Evolutionary conservation across 345 rosid genomes (phyloP).

Genomic region (Laguncularia racemosa): DNA sequence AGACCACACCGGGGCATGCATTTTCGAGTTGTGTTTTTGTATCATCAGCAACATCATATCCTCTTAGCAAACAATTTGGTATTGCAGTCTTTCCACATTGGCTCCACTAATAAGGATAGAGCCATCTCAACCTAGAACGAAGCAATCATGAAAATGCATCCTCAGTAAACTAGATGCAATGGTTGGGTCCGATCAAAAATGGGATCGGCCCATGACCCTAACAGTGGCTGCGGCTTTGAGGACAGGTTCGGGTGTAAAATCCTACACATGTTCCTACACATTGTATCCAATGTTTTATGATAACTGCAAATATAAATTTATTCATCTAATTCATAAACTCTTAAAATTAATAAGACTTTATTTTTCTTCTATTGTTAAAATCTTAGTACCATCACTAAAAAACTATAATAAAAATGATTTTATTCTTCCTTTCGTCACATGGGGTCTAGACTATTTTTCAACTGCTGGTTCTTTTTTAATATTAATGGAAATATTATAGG

Average conservation of each 20-base stretch:
- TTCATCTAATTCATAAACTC: too few relatives aligned
- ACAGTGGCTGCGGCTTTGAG: slow-evolving; percentile 32
- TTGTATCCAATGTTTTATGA: too few relatives aligned
- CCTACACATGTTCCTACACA: slow-evolving; percentile 32
- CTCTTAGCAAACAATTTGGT: slow-evolving; percentile 25
- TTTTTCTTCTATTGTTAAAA: too few relatives aligned
- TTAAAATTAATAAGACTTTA: too few relatives aligned
- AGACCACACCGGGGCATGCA: slow-evolving; percentile 44
- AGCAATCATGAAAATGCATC: slow-evolving; percentile 52
- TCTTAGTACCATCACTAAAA: too few relatives aligned
- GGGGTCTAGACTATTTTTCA: too few relatives aligned
- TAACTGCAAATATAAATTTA: too few relatives aligned
- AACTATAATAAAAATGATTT: too few relatives aligned
- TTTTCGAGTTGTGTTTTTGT: slow-evolving; percentile 48
- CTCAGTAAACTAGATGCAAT: slow-evolving; percentile 42
- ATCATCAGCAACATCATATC: slow-evolving; percentile 41
- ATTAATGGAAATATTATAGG: too few relatives aligned
- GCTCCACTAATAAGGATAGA: slow-evolving; percentile 39
- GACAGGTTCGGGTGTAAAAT: slow-evolving; percentile 38
- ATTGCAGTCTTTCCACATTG: slow-evolving; percentile 31
- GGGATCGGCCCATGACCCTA: slow-evolving; percentile 28
- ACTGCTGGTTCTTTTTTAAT: too few relatives aligned
- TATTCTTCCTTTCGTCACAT: too few relatives aligned
- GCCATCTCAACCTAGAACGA: slow-evolving; percentile 48
- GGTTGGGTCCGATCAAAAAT: slow-evolving; percentile 20